Conservation (phyloP, 345 rosid species). For the Acer campestre region DNA sequence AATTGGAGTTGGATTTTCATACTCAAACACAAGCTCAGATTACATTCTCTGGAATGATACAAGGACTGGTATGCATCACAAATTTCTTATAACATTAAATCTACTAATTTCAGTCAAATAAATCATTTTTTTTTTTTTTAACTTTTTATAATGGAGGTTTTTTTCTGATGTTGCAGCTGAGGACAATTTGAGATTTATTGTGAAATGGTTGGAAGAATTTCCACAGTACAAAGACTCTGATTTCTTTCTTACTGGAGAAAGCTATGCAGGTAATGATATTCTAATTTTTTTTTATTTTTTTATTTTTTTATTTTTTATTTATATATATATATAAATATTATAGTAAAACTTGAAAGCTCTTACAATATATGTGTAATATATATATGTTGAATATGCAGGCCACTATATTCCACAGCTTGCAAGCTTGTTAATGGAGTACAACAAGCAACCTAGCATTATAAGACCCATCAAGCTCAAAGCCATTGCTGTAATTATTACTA, state of each 20-base stretch:
- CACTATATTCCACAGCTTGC: constrained; percentile 46
- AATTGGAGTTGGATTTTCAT: constrained; percentile 36
- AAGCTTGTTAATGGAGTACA: constrained; percentile 32
- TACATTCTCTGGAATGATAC: constrained; percentile 27
- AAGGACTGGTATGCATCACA: constrained; percentile 24
- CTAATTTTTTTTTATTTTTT: too few relatives aligned
- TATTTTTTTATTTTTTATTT: too few relatives aligned
- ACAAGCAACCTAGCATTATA: constrained; percentile 21
- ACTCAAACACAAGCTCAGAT: constrained; percentile 33
- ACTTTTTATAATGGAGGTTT: too few relatives aligned
- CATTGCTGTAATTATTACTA: constrained; percentile 30
- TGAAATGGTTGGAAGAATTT: constrained; percentile 42
- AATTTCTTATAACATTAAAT: too few relatives aligned
- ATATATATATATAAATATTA: too few relatives aligned
- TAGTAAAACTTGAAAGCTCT: too few relatives aligned
- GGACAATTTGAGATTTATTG: constrained; percentile 38
- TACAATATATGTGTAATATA: too few relatives aligned
- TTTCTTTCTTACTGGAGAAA: constrained; percentile 41
- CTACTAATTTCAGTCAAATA: background rate
- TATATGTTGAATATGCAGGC: constrained; percentile 23
- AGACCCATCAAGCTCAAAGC: constrained; percentile 36
- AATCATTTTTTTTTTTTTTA: background rate
- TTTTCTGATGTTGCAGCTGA: constrained; percentile 22
- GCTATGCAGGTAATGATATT: constrained; percentile 48
- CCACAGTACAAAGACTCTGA: constrained; percentile 30